Evolutionary conservation across 1,139 yeast genomes (phyloP).

Genomic region (Magnusiomyces sp.): DNA sequence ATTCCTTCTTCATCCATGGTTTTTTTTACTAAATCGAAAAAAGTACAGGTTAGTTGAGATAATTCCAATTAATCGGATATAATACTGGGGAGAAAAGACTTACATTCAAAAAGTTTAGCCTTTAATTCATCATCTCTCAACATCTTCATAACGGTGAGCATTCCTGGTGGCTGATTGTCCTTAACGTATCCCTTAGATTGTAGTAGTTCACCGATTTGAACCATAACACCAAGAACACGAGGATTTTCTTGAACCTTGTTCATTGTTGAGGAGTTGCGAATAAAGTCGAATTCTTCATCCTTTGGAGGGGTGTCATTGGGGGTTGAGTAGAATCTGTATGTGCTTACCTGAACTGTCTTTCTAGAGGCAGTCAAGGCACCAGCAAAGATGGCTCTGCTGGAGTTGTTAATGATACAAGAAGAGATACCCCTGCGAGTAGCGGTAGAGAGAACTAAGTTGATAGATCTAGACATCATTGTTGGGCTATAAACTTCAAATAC

Average conservation of each 20-base stretch:
- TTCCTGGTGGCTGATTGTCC: constrained; percentile 14
- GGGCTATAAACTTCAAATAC: too few relatives aligned
- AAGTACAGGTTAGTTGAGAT: not conserved
- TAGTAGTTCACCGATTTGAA: constrained; percentile 13
- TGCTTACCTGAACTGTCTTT: not conserved
- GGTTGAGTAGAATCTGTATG: not conserved
- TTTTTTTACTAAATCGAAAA: not conserved
- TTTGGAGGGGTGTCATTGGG: not conserved
- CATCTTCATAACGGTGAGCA: constrained; percentile 14
- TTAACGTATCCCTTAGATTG: constrained; percentile 11
- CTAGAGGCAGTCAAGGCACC: too few relatives aligned
- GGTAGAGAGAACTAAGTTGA: too few relatives aligned
- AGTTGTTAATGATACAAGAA: not conserved
- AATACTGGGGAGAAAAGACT: not conserved
- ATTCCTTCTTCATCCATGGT: constrained; percentile 16
- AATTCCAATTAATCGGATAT: not conserved
- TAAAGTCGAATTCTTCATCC: too few relatives aligned
- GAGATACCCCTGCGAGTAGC: not conserved
- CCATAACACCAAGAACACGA: constrained; percentile 11
- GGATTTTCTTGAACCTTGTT: constrained; percentile 3
- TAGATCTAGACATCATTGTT: too few relatives aligned
- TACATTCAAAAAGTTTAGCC: constrained; percentile 8
- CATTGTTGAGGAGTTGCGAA: too few relatives aligned
- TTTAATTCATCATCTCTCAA: constrained; percentile 12
- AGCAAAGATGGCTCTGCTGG: not conserved